phyloP scores from a whole-genome alignment of 148 eudicot species.

The Chenopodium album region DNA sequence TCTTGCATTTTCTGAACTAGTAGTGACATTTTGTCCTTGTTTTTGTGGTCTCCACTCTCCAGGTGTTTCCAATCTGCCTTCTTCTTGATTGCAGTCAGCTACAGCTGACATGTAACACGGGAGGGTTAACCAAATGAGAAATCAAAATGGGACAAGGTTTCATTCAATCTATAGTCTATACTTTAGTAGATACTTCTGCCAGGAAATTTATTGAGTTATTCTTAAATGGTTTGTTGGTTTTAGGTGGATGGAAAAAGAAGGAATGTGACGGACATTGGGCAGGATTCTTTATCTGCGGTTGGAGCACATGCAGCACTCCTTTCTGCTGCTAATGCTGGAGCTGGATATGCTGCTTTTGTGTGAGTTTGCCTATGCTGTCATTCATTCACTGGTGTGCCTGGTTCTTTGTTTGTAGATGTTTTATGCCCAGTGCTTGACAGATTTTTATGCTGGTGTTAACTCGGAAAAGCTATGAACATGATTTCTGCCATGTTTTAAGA shows the following conservation, averaged over 20 bases:
- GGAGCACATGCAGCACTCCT: constrained; percentile 59
- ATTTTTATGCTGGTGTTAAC: no score
- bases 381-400: constrained; percentile 1
- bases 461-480: no score
- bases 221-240: constrained; percentile 17
- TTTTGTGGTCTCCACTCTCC: constrained; percentile 25
- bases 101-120: constrained; percentile 48
- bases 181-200: not conserved
- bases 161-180: not conserved
- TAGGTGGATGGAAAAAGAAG: constrained; percentile 86
- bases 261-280: constrained; percentile 47
- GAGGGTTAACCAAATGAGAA: constrained; percentile 85
- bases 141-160: constrained; percentile 97
- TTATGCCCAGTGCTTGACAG: no score
- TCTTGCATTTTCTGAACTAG: not conserved
- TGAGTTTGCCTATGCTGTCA: constrained; percentile 41
- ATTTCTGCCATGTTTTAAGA: no score
- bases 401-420: not conserved
- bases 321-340: constrained; percentile 74
- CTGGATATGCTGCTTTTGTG: constrained; percentile 86
- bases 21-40: not conserved
- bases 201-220: not conserved
- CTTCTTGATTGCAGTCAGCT: constrained; percentile 43
- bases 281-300: constrained; percentile 48
- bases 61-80: constrained; percentile 44